Evolutionary conservation across 169 alveolate species (phyloP).

Genomic region (Cryptosporidium baileyi): DNA sequence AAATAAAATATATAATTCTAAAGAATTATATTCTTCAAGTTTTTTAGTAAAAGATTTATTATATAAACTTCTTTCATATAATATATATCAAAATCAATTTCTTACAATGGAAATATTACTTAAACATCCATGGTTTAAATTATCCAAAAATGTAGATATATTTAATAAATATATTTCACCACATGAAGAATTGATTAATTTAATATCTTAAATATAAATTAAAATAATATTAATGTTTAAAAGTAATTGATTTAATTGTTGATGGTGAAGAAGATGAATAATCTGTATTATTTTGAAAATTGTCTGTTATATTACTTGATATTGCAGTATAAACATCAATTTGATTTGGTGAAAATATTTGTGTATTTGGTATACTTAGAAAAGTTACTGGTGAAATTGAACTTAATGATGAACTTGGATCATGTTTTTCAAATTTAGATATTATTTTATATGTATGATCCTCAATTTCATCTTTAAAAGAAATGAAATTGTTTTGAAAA

Average conservation of each 20-base stretch:
- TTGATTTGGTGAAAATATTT: conserved; percentile 8
- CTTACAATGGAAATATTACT: conserved; percentile 25
- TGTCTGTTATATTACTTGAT: conserved; percentile 1
- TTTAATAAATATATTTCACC: conserved; percentile 30
- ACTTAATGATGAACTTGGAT: conserved; percentile 10
- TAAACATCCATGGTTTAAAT: conserved; percentile 55
- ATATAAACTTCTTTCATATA: conserved; percentile 72
- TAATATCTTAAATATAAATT: neutral
- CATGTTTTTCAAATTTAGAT: neutral
- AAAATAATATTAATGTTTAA: conserved; percentile 8
- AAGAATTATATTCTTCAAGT: conserved; percentile 15
- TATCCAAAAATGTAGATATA: neutral
- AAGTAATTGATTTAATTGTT: conserved; percentile 62
- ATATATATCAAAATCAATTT: neutral
- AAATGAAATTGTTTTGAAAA: neutral
- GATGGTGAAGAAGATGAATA: conserved; percentile 37
- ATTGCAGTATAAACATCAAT: conserved; percentile 27
- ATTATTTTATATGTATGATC: neutral
- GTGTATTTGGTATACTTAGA: neutral
- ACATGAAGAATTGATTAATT: conserved; percentile 18
- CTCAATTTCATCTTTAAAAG: neutral
- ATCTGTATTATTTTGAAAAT: conserved; percentile 31
- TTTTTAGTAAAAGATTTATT: conserved; percentile 71
- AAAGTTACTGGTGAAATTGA: neutral
- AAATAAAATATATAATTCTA: conserved; percentile 3